phyloP scores from a whole-genome alignment of 2,329 filamentous ascomycete genomes.

The Calonectria leucothoes region DNA sequence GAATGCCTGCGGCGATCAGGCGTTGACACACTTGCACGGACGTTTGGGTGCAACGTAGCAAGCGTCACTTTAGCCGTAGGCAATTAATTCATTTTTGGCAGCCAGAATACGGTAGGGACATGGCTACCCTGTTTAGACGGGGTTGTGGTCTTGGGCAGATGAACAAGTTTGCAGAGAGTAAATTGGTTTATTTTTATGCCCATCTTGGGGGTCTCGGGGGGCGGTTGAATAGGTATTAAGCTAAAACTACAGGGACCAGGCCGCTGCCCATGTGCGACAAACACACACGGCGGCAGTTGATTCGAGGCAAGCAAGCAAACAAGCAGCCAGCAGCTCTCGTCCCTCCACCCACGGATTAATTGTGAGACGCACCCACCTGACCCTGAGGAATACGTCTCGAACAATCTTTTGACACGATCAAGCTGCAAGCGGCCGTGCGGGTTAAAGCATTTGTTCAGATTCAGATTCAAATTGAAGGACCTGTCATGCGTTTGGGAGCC shows the following conservation, averaged over 20 bases:
- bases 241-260: not conserved
- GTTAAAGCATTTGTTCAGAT: not conserved
- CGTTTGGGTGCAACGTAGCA: not conserved
- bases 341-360: not conserved
- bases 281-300: no score
- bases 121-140: no score
- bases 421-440: not conserved
- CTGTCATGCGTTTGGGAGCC: not conserved
- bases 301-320: no score
- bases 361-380: constrained; percentile 2
- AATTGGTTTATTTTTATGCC: not conserved
- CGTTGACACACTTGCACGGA: not conserved
- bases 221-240: not conserved
- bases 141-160: not conserved
- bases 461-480: constrained; percentile 3
- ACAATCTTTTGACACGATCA: not conserved
- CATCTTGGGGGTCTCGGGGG: no score
- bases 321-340: not conserved
- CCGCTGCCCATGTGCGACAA: no score
- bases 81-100: not conserved
- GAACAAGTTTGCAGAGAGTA: not conserved
- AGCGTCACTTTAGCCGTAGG: not conserved
- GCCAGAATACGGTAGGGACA: no score
- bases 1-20: not conserved
- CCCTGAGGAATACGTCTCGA: not conserved